Evolutionary conservation across 805 yeast species (phyloP), one percentile per base, ranked within the genome.

Genomic region (Saccharomycopsis sp.): DNA sequence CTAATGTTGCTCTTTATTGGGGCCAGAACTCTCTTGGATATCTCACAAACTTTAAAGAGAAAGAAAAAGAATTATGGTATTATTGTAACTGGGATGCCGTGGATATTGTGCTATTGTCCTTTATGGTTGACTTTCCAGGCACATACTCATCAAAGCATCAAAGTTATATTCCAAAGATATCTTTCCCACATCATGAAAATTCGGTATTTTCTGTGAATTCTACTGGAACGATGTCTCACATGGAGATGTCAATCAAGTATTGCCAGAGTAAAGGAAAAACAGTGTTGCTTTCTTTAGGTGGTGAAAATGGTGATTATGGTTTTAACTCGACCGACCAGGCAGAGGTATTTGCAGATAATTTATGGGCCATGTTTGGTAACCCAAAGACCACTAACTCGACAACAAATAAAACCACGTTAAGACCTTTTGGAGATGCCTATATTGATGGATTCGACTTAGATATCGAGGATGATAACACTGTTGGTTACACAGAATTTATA

Each of bases 361-460:
- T 82, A 23, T 82, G 85, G 85, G 66, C 79, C 65, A 69, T 70
- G 64, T 81, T 81, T 68, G 85, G 84, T 47, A 57, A 63, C 17
- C 67, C 69, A 17, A 54, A 25, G 5, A 15, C 15, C 3, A 47
- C 23, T 17, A 47, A 57, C 22, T 41, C 54, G 7, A 58, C 25
- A 7, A 17, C 24, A 3, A 59, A 62, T 35, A 58, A 34, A 2
- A 47, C 58, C 12, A 19, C 53, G 8, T 59, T 59, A 17, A 63
- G 74, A 63, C 70, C 80, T 58, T 85, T 86, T 65, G 89, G 84
- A 53, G 79, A 75, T 62, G 70, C 61, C 1, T 55, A 57, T 3
- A 49, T 93, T 52, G 97, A 93, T 71, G 98, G 98, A 19, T 92
- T 91, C 69, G 98, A 93, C 71, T 85, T 92, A 63, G 98, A 93